Base-by-base conservation (phyloP, 106 monocot genomes). In the Phalaenopsis equestris region DNA sequence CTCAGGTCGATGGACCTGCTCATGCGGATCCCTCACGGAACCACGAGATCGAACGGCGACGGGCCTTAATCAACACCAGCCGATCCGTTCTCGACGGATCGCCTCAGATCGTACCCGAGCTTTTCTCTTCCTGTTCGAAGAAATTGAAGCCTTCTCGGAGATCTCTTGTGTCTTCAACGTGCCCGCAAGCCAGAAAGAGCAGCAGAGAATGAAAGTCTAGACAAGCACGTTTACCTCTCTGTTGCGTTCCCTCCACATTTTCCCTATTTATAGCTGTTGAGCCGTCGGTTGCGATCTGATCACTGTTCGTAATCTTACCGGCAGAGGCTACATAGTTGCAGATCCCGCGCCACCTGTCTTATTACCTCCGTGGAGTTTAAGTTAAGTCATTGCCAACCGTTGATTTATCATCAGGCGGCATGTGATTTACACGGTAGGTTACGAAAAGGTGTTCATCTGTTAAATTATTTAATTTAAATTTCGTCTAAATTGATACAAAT, bases 1-100 rank as follows among this genome's bases (percentile, higher is more conserved):
- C 92, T 89, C 81, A 92, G 84, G 73, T 91, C 90, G 48, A 86
- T 92, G 88, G 83, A 83, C 47, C 89, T 86, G 90, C 89, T 98
- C 98, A 98, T 98, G 91, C 94, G 91, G 72, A 73, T 83, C 56
- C 77, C 76, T 68, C 49, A 23, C 47, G 23, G 46, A 49, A 48
- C 47, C 76, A 18, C 76, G 6, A 12, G 21, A 76, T 49, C 76
- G 48, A 49, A 48, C 49, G 15, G 24, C 19, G 19, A 49, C 9
- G 47, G 12, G 21, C 76, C 24, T 48, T 43, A 76, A 23, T 4
- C 21, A 76, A 4, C 76, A 76, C 24, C 2, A 23, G 14, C 48
- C 0, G 48, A 49, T 76, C 49, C 10, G 10, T 52, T 49, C 49
- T 23, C 76, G 21, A 16, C 76, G 48, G 76, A 42, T 8, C 17